Evolutionary conservation across 805 yeast genomes (phyloP).

Genomic region (Clavispora vitiphila): DNA sequence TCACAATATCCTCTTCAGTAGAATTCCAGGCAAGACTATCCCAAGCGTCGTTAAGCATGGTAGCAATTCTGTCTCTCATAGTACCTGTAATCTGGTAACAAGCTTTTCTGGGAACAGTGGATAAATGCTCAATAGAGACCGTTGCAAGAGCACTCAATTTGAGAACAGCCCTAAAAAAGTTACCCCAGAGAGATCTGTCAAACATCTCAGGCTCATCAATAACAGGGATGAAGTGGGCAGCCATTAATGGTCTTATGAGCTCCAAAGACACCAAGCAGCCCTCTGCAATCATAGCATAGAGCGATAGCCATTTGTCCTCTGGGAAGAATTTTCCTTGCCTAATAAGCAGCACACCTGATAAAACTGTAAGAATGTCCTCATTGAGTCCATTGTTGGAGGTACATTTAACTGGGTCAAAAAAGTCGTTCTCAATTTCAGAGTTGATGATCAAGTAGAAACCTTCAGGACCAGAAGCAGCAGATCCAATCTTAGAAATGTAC

Average conservation of each 20-base stretch:
- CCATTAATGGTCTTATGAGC: constrained; percentile 47
- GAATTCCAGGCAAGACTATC: constrained; percentile 64
- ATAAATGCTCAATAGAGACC: constrained; percentile 61
- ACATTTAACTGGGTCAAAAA: constrained; percentile 37
- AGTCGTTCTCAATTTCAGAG: constrained; percentile 26
- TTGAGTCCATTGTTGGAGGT: constrained; percentile 39
- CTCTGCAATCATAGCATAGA: constrained; percentile 54
- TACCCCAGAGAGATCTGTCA: constrained; percentile 64
- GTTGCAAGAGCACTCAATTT: constrained; percentile 63
- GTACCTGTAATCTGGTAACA: constrained; percentile 59
- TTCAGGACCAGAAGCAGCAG: constrained; percentile 32
- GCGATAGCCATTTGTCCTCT: constrained; percentile 65
- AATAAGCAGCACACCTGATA: constrained; percentile 47
- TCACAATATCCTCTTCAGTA: constrained; percentile 43
- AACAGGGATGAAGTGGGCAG: constrained; percentile 48
- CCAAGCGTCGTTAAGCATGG: constrained; percentile 62
- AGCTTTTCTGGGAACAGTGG: constrained; percentile 70
- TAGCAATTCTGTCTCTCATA: constrained; percentile 55
- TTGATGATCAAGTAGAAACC: constrained; percentile 41
- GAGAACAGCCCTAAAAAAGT: constrained; percentile 53
- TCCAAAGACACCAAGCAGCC: constrained; percentile 52
- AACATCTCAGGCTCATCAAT: constrained; percentile 46
- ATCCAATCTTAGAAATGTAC: constrained; percentile 48
- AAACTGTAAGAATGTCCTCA: constrained; percentile 38
- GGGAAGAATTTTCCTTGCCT: constrained; percentile 60